phyloP scores from a whole-genome alignment of 2,329 filamentous ascomycete genomes.

The Cercospora sp. region DNA sequence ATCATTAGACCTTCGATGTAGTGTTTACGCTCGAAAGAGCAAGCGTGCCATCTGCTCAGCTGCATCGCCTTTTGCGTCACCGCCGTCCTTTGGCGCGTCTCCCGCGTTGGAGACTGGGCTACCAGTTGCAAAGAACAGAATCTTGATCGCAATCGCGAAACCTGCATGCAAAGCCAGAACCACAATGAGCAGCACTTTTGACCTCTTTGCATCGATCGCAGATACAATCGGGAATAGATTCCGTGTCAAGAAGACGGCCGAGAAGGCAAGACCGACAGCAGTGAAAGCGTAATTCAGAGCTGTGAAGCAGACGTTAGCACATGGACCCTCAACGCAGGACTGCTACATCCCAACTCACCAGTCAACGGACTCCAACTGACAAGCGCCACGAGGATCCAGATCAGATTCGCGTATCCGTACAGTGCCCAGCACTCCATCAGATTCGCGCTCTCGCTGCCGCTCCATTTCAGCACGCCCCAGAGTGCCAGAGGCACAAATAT shows the following conservation, averaged over 20 bases:
- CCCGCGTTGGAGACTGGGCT: slow-evolving; percentile 38
- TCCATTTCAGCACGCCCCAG: slow-evolving; percentile 90
- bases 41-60: slow-evolving; percentile 18
- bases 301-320: slow-evolving; percentile 17
- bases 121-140: slow-evolving; percentile 81
- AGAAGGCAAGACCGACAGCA: slow-evolving; percentile 77
- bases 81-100: slow-evolving; percentile 15
- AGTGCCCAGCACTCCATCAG: slow-evolving; percentile 92
- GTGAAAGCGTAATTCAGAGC: slow-evolving; percentile 93
- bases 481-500: slow-evolving; percentile 76
- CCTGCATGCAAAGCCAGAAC: slow-evolving; percentile 85
- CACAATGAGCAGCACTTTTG: slow-evolving; percentile 79
- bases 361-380: slow-evolving; percentile 86
- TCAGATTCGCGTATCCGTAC: slow-evolving; percentile 94
- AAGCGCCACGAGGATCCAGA: slow-evolving; percentile 93
- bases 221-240: slow-evolving; percentile 85
- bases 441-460: slow-evolving; percentile 89
- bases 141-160: slow-evolving; percentile 91
- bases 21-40: slow-evolving; percentile 12
- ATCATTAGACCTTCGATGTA: neutral
- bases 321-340: no score
- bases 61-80: slow-evolving; percentile 15
- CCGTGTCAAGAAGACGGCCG: slow-evolving; percentile 78
- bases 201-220: slow-evolving; percentile 88
- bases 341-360: slow-evolving; percentile 43